Base-by-base conservation (phyloP, 768 basidiomycete species). In the Mycena alexandri region DNA sequence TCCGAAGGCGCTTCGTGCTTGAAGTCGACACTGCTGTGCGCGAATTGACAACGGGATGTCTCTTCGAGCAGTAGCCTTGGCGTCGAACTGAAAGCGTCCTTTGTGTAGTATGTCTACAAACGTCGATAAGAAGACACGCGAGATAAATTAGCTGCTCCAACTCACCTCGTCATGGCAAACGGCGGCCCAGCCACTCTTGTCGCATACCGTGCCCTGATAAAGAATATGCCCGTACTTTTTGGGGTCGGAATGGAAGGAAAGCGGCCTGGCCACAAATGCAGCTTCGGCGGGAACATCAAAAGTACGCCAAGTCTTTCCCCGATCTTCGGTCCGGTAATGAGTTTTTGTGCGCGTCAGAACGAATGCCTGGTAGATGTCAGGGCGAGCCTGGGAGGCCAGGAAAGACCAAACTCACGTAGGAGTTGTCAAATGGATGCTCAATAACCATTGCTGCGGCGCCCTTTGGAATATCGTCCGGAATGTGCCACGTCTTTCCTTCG, bases 281-380 rank as follows among this genome's bases (percentile, higher is more conserved):
- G 92, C 90, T 0, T 83, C 71, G 8, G 86, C 55, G 7, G 90
- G 87, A 42, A 94, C 84, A 2, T 90, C 81, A 77, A 98, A 99
- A 0, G 87, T 76, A 59, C 88, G 87, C 97, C 97, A 99, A 38
- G 91, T 89, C 79, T 86, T 89, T 61, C 98, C 97, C 66, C 92
- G 87, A 78, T 99, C 92, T 41, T 89, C 87, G 3, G 98, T 96
- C 36, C 92, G 90, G 79, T 93, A 99, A 77, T 99, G 96, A 22
- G 76, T 93, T 13, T 67, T 89, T n/a, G 82, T 83, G 29, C 86
- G 82, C 5, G 95, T 93, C 65, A 99, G 81, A 41, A 93, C 90
- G 76, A 98, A 99, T 0, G 94, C 96, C 95, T 97, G 72, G 10
- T 41, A 19, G 51, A 36, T 16, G n/a, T 43, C 11, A 24, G 36